phyloP scores from a whole-genome alignment of 257 asterid genomes.

The Verbascum thapsus region DNA sequence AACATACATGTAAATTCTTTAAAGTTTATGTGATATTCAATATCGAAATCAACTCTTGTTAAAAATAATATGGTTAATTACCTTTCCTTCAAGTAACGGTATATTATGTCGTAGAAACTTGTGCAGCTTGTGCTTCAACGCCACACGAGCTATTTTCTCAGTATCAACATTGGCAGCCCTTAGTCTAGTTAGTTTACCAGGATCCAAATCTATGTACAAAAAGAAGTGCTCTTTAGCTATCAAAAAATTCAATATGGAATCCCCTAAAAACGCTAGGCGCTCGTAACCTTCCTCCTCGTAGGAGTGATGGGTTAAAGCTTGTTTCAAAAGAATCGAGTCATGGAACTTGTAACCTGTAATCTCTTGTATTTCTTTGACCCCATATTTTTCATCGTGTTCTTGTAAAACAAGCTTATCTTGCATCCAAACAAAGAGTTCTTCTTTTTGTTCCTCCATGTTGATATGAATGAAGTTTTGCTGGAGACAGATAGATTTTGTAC shows the following conservation, averaged over 20 bases:
- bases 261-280: slow-evolving; percentile 42
- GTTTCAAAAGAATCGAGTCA: slow-evolving; percentile 19
- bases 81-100: slow-evolving; percentile 33
- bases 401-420: not conserved
- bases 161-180: slow-evolving; percentile 43
- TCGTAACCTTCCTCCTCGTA: slow-evolving; percentile 13
- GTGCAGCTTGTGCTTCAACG: slow-evolving; percentile 30
- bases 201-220: slow-evolving; percentile 25
- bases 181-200: slow-evolving; percentile 34
- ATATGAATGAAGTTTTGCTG: not conserved
- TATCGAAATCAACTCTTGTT: too few relatives aligned
- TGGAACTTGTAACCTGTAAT: slow-evolving; percentile 31
- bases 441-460: not conserved
- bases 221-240: slow-evolving; percentile 22
- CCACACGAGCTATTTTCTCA: slow-evolving; percentile 47
- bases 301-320: slow-evolving; percentile 42
- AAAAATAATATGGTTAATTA: slow-evolving; percentile 18
- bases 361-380: not conserved
- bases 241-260: slow-evolving; percentile 34
- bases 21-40: too few relatives aligned
- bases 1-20: not conserved
- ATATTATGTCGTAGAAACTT: slow-evolving; percentile 33
- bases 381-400: not conserved
- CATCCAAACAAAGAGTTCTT: not conserved
- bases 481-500: not conserved